Percentiles rank a stretch among this genome's conserved stretches.
Conservation (phyloP, 2,329 filamentous ascomycete genomes). For the Sclerotinia minor region DNA sequence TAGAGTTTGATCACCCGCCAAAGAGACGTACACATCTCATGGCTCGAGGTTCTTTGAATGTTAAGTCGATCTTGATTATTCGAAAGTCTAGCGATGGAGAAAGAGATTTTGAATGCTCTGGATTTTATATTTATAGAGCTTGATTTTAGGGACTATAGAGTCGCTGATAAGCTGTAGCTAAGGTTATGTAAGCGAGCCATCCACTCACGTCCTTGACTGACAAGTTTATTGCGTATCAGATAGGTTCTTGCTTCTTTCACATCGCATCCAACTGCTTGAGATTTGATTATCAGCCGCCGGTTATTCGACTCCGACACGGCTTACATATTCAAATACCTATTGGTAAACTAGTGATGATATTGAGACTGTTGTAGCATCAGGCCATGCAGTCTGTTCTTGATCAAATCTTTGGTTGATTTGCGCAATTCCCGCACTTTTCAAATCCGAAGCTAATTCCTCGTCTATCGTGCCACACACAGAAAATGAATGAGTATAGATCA, state of each 20-base stretch:
- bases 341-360: background rate
- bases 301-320: too few species aligned
- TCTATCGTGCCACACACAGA: background rate
- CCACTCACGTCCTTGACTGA: too few species aligned
- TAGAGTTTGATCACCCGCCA: background rate
- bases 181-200: too few species aligned
- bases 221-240: too few species aligned
- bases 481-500: conserved; percentile 2
- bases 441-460: background rate
- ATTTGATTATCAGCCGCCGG: too few species aligned
- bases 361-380: background rate
- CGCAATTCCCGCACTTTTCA: background rate
- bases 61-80: background rate
- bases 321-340: too few species aligned
- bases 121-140: background rate
- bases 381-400: background rate
- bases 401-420: background rate
- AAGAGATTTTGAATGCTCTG: background rate
- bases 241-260: too few species aligned
- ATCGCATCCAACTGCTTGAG: too few species aligned
- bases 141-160: background rate
- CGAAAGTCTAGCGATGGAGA: background rate
- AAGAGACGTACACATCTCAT: background rate
- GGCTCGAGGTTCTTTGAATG: background rate
- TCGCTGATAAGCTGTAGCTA: background rate